A percentile compares a stretch with the other conserved stretches of the same genome.
phyloP scores from a whole-genome alignment of 164 flowering plant species.

The Umbellularia californica region DNA sequence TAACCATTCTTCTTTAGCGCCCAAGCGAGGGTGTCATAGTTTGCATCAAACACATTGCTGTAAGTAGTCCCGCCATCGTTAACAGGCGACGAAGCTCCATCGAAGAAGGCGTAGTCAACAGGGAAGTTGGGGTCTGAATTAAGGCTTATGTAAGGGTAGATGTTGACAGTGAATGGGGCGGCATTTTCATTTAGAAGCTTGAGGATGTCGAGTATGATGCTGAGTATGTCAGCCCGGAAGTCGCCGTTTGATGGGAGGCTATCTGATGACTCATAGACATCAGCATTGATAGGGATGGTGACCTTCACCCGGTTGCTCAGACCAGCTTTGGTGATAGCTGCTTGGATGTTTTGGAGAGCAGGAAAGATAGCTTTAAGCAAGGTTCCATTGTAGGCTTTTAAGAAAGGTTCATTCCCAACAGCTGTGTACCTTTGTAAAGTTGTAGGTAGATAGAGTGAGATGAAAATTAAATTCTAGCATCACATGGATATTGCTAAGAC shows the following conservation, averaged over 20 bases:
- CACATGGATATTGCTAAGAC: neutral
- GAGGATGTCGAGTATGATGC: conserved; percentile 38
- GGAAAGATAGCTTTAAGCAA: conserved; percentile 7
- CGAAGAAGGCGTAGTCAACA: conserved; percentile 10
- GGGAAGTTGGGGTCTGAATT: conserved; percentile 7
- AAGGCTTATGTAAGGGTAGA: conserved; percentile 14
- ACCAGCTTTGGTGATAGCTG: conserved; percentile 14
- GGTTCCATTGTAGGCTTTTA: conserved; percentile 11
- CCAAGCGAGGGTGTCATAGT: conserved; percentile 8
- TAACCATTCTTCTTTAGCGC: conserved; percentile 4
- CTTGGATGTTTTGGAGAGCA: conserved; percentile 17
- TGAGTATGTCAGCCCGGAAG: conserved; percentile 68
- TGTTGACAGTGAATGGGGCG: conserved; percentile 13
- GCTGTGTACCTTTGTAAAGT: conserved; percentile 6
- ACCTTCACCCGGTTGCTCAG: conserved; percentile 8
- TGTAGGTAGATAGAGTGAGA: neutral
- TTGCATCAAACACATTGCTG: conserved; percentile 16
- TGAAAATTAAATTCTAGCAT: neutral
- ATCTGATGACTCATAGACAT: conserved; percentile 50
- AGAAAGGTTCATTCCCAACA: conserved; percentile 17
- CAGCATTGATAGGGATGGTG: conserved; percentile 21
- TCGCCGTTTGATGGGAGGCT: conserved; percentile 66
- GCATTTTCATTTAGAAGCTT: conserved; percentile 6
- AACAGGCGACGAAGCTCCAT: conserved; percentile 1
- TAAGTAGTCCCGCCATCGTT: conserved; percentile 4